Percentiles rank a stretch among this genome's conserved stretches.
Evolutionary conservation across 441 rosid genomes (phyloP).

Genomic region (Gossypium schwendimanii): DNA sequence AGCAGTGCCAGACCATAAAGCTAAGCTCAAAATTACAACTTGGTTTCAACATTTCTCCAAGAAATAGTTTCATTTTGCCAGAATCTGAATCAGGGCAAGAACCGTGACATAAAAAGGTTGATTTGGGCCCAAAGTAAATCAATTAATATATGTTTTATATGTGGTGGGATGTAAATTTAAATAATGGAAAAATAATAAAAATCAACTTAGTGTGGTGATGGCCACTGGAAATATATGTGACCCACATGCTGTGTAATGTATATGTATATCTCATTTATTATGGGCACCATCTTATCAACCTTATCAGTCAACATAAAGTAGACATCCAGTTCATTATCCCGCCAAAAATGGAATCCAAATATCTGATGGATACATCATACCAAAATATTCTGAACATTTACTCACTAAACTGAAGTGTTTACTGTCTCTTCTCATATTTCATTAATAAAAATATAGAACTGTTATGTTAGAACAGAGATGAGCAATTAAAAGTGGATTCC

Average conservation of each 20-base stretch:
- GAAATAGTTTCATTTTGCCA: no score
- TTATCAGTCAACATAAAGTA: background rate
- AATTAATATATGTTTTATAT: no score
- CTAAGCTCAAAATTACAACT: background rate
- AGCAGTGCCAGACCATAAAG: background rate
- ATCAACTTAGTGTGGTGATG: no score
- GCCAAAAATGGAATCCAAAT: background rate
- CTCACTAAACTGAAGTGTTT: no score
- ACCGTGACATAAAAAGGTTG: no score
- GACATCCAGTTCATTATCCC: background rate
- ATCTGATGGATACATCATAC: background rate
- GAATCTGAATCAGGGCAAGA: no score
- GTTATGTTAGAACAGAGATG: background rate
- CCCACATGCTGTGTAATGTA: background rate
- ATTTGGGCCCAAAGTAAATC: no score
- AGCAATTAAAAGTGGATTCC: background rate
- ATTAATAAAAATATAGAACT: no score
- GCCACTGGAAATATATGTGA: background rate
- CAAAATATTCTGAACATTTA: background rate
- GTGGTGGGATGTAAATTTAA: no score
- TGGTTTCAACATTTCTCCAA: background rate
- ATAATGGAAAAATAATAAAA: no score
- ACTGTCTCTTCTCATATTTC: background rate
- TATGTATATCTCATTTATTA: no score
- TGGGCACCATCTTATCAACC: background rate